Conservation (phyloP, 176 grass and related monocot genomes). For the Typha latifolia region DNA sequence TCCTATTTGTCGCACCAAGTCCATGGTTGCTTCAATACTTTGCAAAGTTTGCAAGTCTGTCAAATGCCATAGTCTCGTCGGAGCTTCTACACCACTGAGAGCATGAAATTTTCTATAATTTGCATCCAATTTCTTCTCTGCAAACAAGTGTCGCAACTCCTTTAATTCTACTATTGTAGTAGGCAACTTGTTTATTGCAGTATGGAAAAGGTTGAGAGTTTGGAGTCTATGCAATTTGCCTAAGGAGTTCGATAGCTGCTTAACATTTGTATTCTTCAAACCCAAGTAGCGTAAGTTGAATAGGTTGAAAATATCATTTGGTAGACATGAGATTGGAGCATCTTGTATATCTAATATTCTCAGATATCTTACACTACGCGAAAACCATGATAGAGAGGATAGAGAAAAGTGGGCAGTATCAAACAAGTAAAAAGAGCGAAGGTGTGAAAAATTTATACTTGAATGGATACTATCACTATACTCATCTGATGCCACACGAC, state of each 20-base stretch:
- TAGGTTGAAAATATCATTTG: constrained; percentile 17
- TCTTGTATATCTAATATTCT: constrained; percentile 15
- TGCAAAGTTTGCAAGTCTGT: constrained; percentile 16
- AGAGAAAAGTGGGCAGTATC: constrained; percentile 9
- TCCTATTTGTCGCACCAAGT: background rate
- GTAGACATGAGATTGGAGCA: constrained; percentile 2
- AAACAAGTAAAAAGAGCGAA: constrained; percentile 22
- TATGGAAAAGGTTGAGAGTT: background rate
- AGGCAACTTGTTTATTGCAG: constrained; percentile 10
- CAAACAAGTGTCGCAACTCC: constrained; percentile 25
- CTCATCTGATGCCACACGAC: constrained; percentile 2
- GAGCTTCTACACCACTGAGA: background rate
- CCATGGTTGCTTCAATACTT: constrained; percentile 5
- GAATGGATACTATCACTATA: constrained; percentile 11
- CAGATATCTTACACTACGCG: constrained; percentile 12
- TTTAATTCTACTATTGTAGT: constrained; percentile 4
- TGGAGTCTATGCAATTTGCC: constrained; percentile 11
- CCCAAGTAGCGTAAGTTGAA: constrained; percentile 33
- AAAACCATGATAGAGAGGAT: background rate
- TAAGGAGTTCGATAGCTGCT: constrained; percentile 16
- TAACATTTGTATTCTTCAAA: constrained; percentile 25
- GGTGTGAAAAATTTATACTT: constrained; percentile 8
- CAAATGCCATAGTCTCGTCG: background rate
- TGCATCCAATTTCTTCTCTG: background rate
- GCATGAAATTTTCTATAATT: too few relatives aligned